phyloP scores from a whole-genome alignment of 164 flowering plant genomes.

The Sextonia rubra region DNA sequence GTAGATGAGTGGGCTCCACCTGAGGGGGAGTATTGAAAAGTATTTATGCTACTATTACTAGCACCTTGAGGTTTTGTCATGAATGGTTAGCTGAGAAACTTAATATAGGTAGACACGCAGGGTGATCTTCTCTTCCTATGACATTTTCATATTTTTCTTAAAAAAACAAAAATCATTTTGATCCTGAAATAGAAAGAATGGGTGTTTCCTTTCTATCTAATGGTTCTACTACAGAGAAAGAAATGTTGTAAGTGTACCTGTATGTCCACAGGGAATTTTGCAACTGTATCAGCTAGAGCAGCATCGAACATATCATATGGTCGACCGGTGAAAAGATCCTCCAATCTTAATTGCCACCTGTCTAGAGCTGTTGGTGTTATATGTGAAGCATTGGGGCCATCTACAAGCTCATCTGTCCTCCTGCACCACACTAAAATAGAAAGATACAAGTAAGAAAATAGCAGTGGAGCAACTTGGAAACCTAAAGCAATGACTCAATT shows the following conservation, averaged over 20 bases:
- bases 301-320: conserved; percentile 95
- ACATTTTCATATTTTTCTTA: not conserved
- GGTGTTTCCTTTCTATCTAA: too few relatives aligned
- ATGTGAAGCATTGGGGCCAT: conserved; percentile 94
- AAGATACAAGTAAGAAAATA: not conserved
- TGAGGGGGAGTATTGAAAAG: too few relatives aligned
- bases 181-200: too few relatives aligned
- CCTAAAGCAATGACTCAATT: too few relatives aligned
- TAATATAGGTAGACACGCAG: not conserved
- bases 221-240: not conserved
- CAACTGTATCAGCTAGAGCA: conserved; percentile 78
- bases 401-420: conserved; percentile 95
- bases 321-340: conserved; percentile 66
- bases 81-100: too few relatives aligned
- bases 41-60: too few relatives aligned
- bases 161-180: too few relatives aligned
- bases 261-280: conserved; percentile 77
- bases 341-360: conserved; percentile 79
- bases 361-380: conserved; percentile 88
- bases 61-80: too few relatives aligned
- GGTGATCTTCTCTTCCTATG: not conserved
- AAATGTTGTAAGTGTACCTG: conserved; percentile 41
- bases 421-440: conserved; percentile 78
- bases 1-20: too few relatives aligned
- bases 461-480: not conserved